Conservation (phyloP, 164 flowering plant genomes). For the Aristolochia fimbriata region DNA sequence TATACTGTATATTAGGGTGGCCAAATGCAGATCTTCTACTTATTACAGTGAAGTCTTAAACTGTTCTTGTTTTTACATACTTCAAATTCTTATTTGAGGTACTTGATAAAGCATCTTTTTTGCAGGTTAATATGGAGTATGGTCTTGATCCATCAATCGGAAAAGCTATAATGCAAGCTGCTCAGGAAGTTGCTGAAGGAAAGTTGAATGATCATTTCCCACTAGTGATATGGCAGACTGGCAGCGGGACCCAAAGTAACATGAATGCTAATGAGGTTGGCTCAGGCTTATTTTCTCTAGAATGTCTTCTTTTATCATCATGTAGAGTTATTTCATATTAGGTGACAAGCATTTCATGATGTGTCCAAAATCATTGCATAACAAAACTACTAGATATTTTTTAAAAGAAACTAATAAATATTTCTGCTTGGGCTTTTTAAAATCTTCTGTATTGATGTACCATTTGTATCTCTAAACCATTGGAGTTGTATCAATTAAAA, state of each 20-base stretch:
- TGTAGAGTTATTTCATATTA: too few species aligned
- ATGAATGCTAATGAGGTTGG: slow-evolving; percentile 99
- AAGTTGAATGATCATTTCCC: slow-evolving; percentile 92
- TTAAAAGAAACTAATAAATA: too few species aligned
- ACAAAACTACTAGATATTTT: too few species aligned
- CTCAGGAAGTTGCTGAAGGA: slow-evolving; percentile 96
- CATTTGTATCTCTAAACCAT: too few species aligned
- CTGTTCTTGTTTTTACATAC: not conserved
- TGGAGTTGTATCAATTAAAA: too few species aligned
- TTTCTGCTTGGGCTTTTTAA: too few species aligned
- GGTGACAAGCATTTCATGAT: too few species aligned
- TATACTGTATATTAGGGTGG: too few species aligned
- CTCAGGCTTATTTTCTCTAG: not conserved
- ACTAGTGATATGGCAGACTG: slow-evolving; percentile 99
- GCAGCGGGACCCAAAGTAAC: slow-evolving; percentile 97
- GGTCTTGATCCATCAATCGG: slow-evolving; percentile 96
- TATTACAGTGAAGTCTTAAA: not conserved
- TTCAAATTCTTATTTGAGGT: not conserved
- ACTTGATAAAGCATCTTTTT: slow-evolving; percentile 1
- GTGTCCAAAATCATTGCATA: too few species aligned
- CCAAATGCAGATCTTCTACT: not conserved
- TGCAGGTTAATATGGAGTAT: slow-evolving; percentile 95
- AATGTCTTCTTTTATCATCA: not conserved
- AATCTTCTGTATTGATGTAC: too few species aligned
- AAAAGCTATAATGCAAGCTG: slow-evolving; percentile 93